Base-by-base conservation (phyloP, 225 moss, liverwort and hornwort species). In the Ulota crispa region DNA sequence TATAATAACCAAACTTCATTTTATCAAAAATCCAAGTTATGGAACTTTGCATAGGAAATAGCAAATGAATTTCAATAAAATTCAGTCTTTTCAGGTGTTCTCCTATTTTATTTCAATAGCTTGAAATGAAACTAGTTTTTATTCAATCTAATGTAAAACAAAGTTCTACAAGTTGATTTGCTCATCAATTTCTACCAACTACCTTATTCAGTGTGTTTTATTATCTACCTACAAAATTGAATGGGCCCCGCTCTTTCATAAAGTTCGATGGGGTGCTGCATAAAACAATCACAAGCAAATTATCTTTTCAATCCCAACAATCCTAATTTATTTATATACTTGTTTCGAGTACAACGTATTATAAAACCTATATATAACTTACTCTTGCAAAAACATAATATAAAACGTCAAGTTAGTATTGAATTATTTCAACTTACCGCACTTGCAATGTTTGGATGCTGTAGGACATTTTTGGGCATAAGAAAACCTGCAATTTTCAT, bases 381-480 rank as follows among this genome's bases (percentile, higher is more conserved):
- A 39, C 14, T 24, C 0, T 79, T 11, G n/a, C 0, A 75, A n/a
- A n/a, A 59, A 2, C n/a, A 37, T 18, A 1, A 36, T 4, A 47
- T 43, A 9, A 19, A 8, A 20, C 4, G 1, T 31, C 3, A 0
- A 60, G 0, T 7, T 13, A 53, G 18, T 0, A 34, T 72, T 31
- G 7, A 7, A 2, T 50, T 73, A 7, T 4, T 39, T 73, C 1
- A 52, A 75, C 83, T 47, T 69, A 88, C 85, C 80, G 68, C 88
- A 88, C 47, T 88, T 85, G 75, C 85, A 88, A 7, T 72, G 57
- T 88, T 88, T 20, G 85, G 80, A 62, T 73, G 50, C 50, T 15
- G 50, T 80, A 37, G 68, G 45, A 77, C 88, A 88, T 63, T 80
- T 85, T 64, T 21, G 56, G 2, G 73, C 39, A 64, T 83, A 85